Evolutionary conservation across 2,329 filamentous ascomycete genomes (phyloP).

Genomic region (Fusarium marasasianum): DNA sequence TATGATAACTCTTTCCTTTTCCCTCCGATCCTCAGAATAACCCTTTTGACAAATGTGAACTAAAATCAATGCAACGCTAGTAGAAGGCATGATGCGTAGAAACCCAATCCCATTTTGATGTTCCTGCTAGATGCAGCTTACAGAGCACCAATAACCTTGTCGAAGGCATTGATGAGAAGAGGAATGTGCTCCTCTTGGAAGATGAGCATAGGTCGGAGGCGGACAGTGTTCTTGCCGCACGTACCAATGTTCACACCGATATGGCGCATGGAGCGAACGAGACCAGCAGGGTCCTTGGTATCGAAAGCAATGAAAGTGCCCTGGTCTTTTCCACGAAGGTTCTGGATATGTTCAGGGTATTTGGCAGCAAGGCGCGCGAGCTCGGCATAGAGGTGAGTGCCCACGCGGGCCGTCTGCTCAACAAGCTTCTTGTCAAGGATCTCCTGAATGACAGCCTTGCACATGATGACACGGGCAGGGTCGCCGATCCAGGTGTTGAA

Average conservation of each 20-base stretch:
- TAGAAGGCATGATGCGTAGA: constrained; percentile 39
- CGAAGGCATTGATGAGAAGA: constrained; percentile 41
- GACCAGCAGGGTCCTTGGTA: constrained; percentile 72
- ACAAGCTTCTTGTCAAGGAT: constrained; percentile 76
- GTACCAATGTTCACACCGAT: constrained; percentile 82
- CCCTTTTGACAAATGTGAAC: constrained; percentile 11
- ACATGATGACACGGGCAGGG: constrained; percentile 78
- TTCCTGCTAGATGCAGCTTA: constrained; percentile 31
- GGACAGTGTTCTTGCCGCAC: constrained; percentile 74
- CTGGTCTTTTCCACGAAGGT: constrained; percentile 80
- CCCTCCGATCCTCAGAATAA: constrained; percentile 19
- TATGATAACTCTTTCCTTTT: constrained; percentile 16
- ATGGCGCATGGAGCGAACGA: constrained; percentile 75
- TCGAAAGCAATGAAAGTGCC: constrained; percentile 86
- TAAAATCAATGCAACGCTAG: constrained; percentile 40
- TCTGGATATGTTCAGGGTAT: constrained; percentile 76
- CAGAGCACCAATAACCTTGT: constrained; percentile 43
- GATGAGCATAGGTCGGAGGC: constrained; percentile 82
- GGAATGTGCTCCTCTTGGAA: constrained; percentile 75
- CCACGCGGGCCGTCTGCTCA: constrained; percentile 70
- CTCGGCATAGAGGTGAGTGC: constrained; percentile 73
- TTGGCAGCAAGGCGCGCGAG: constrained; percentile 69
- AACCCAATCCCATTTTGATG: constrained; percentile 14
- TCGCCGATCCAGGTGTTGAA: constrained; percentile 93
- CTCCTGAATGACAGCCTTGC: constrained; percentile 81